These are phyloP conservation scores for Pleurotus ostreatus DNA, from an alignment of 768 basidiomycete species.

Conservation along the genomic window DNA sequence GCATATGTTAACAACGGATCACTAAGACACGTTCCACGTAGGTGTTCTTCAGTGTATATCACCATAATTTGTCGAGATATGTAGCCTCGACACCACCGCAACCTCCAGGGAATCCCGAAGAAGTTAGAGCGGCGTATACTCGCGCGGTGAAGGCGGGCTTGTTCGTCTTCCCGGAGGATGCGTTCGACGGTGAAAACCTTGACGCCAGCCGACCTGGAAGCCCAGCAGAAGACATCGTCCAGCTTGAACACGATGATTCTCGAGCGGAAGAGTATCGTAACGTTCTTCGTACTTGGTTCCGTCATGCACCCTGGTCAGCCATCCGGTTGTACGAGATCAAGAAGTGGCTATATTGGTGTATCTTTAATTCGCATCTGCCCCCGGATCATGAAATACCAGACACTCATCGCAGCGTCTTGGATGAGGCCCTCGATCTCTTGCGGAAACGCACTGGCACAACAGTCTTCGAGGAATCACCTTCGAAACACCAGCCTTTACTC, in stretches of 20 bases:
- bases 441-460: constrained; percentile 68
- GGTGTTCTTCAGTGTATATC: constrained; percentile 70
- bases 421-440: constrained; percentile 56
- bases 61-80: constrained; percentile 44
- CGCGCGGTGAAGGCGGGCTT: constrained; percentile 69
- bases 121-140: constrained; percentile 55
- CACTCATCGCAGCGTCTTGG: constrained; percentile 45
- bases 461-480: constrained; percentile 58
- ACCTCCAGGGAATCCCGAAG: constrained; percentile 41
- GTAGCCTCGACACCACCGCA: constrained; percentile 44
- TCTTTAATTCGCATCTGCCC: constrained; percentile 67
- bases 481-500: constrained; percentile 49
- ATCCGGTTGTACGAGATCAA: constrained; percentile 60
- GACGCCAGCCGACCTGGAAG: constrained; percentile 48
- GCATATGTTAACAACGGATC: neutral
- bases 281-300: constrained; percentile 73
- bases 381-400: constrained; percentile 41
- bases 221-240: constrained; percentile 54
- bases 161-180: constrained; percentile 45
- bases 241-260: constrained; percentile 60
- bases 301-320: constrained; percentile 67
- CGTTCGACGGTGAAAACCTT: constrained; percentile 53
- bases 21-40: constrained; percentile 21
- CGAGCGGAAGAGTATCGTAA: constrained; percentile 73
- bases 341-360: constrained; percentile 81